Percentiles rank a stretch among this genome's conserved stretches.
phyloP scores from a whole-genome alignment of 352 stramenopile species.

The Thraustochytrium sp. region DNA sequence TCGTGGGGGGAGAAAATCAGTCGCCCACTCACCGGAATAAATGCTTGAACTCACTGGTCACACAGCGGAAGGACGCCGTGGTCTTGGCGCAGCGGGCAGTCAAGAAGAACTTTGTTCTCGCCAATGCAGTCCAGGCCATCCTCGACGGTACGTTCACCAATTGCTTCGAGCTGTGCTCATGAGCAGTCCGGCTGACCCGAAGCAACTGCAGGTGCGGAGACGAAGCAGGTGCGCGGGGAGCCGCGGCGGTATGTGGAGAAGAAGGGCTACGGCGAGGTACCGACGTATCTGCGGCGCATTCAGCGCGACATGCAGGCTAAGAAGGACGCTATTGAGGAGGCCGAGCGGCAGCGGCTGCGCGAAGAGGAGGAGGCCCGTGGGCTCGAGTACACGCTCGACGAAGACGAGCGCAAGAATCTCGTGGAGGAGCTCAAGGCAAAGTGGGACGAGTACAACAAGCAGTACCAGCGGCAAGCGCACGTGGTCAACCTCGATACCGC shows the following conservation, averaged over 20 bases:
- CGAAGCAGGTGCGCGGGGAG: slow-evolving; percentile 20
- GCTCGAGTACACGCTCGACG: slow-evolving; percentile 81
- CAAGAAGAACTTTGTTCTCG: slow-evolving; percentile 83
- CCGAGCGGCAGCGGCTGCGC: neutral
- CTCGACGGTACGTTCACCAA: slow-evolving; percentile 63
- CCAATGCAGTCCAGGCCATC: slow-evolving; percentile 86
- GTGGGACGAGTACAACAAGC: slow-evolving; percentile 83
- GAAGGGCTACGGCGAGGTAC: slow-evolving; percentile 83
- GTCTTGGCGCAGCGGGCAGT: slow-evolving; percentile 48
- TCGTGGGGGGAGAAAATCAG: no score
- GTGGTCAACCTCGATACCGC: slow-evolving; percentile 83
- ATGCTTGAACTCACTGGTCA: no score
- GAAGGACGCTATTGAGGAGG: neutral
- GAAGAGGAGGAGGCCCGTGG: slow-evolving; percentile 68
- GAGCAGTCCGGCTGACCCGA: no score
- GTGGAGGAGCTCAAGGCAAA: slow-evolving; percentile 81
- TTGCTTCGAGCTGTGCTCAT: no score
- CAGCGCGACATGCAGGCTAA: slow-evolving; percentile 54
- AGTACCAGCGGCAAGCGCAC: slow-evolving; percentile 90
- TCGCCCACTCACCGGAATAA: no score
- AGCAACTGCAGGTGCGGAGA: slow-evolving; percentile 19
- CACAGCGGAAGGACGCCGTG: neutral
- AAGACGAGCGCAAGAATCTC: slow-evolving; percentile 69
- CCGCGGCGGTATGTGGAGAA: slow-evolving; percentile 74
- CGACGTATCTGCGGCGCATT: slow-evolving; percentile 77